Evolutionary conservation across 2,329 filamentous ascomycete genomes (phyloP).

Genomic region (Macroventuria anomochaeta): DNA sequence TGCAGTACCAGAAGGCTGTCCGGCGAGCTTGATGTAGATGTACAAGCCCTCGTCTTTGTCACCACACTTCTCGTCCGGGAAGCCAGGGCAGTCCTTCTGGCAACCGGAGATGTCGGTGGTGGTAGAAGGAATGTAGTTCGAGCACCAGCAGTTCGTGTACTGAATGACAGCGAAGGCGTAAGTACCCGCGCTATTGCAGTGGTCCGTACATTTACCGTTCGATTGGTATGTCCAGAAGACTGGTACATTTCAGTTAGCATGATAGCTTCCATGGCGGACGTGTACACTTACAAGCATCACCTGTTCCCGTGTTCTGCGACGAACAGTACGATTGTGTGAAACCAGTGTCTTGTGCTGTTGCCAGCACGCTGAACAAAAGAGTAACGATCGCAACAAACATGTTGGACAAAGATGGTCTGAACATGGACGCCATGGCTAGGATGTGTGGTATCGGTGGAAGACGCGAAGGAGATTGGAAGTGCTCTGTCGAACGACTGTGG

Average conservation of each 20-base stretch:
- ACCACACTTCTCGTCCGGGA: conserved; percentile 69
- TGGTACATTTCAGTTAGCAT: conserved; percentile 18
- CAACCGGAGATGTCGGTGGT: conserved; percentile 58
- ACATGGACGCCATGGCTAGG: conserved; percentile 24
- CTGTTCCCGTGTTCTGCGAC: conserved; percentile 51
- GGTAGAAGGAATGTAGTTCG: conserved; percentile 66
- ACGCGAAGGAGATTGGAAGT: neutral
- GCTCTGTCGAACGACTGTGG: conserved; percentile 3
- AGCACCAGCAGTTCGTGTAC: conserved; percentile 74
- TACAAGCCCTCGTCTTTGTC: conserved; percentile 60
- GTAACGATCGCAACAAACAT: conserved; percentile 29
- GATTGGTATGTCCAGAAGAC: conserved; percentile 60
- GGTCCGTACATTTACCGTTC: conserved; percentile 70
- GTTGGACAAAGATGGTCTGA: conserved; percentile 18
- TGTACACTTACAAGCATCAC: conserved; percentile 42
- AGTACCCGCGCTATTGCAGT: conserved; percentile 57
- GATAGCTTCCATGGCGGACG: neutral
- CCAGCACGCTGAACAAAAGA: conserved; percentile 19
- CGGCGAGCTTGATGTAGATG: conserved; percentile 65
- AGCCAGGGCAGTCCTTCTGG: conserved; percentile 70
- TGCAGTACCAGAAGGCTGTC: conserved; percentile 64
- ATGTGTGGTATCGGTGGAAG: neutral
- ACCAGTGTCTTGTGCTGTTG: conserved; percentile 20
- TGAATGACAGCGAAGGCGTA: conserved; percentile 75
- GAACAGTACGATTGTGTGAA: conserved; percentile 53